Conservation (phyloP, 108 stramenopile genomes). For the Cyclostephanos tholiformis region DNA sequence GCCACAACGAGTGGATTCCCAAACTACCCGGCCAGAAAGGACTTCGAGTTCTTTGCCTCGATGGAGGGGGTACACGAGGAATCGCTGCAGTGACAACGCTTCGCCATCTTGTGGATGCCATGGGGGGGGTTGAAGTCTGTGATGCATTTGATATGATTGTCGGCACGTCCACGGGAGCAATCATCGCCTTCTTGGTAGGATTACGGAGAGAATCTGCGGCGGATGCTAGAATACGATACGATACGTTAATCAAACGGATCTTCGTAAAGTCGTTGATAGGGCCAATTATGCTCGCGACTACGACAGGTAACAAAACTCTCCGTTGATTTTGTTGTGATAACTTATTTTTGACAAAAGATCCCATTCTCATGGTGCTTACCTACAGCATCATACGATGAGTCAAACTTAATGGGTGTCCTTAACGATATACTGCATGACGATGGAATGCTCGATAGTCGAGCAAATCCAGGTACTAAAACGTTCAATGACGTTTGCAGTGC, state of each 20-base stretch:
- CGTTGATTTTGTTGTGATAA: neutral
- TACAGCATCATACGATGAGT: conserved; percentile 84
- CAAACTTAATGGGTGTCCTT: conserved; percentile 77
- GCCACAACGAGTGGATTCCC: conserved; percentile 82
- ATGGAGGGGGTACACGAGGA: conserved; percentile 83
- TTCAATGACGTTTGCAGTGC: conserved; percentile 17
- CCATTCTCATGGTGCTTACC: conserved; percentile 51
- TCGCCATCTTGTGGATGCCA: conserved; percentile 58
- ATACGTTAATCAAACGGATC: conserved; percentile 72
- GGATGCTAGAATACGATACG: conserved; percentile 73
- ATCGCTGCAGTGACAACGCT: conserved; percentile 79
- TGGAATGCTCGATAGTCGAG: conserved; percentile 79
- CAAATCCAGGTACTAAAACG: conserved; percentile 66
- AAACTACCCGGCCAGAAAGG: conserved; percentile 78
- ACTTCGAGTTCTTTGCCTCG: conserved; percentile 39
- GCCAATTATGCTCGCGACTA: conserved; percentile 77
- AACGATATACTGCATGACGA: conserved; percentile 69
- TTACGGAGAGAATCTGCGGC: conserved; percentile 69
- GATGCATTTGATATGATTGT: conserved; percentile 86
- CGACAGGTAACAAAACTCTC: conserved; percentile 15
- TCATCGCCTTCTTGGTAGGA: conserved; percentile 75
- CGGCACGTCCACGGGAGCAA: conserved; percentile 87
- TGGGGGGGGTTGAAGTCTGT: conserved; percentile 71
- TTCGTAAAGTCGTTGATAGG: conserved; percentile 79
- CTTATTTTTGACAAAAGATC: neutral